Evolutionary conservation across 179 eudicot genomes (phyloP), one percentile per base, ranked within the genome.

Genomic region (Actinidia arguta): DNA sequence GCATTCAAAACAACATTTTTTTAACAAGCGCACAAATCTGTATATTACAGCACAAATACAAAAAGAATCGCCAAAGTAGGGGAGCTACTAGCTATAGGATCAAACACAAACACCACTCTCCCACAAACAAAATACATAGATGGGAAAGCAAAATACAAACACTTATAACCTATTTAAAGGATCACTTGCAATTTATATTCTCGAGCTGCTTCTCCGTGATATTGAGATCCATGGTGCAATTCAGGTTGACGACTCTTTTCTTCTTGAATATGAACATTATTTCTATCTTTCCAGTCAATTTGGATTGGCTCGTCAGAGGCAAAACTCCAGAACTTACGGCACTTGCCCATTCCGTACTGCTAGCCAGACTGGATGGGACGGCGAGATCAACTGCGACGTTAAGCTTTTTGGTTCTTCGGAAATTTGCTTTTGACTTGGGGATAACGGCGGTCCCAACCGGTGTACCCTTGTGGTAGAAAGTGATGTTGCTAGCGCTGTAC

Each of bases 251-350:
- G 1, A 79, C 8, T 54, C 67, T 83, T 36, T 86, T 77, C 84
- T 59, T 83, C 80, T 81, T 83, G 50, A 83, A 10, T 11, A 86
- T 22, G 17, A 75, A 18, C 42, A 80, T 51, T 55, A 86, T n/a
- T 48, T 59, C 76, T 42, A 86, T 75, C 67, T 44, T 86, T 16
- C 85, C 88, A 4, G 47, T 80, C 88, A 86, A 54, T 51, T n/a
- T 67, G 1, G 88, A 50, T 42, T 58, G 20, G 59, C 83, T 78
- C 31, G 48, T 83, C 46, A 86, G 8, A 12, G 84, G 73, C 82
- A 86, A 20, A 56, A 73, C 8, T n/a, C 82, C 84, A 4, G 54
- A 11, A 58, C 24, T 73, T 4, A 83, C 5, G 48, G 83, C 86
- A 22, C 2, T 74, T 39, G 3, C 75, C 24, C 78, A 72, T 24